Conservation (phyloP, 2,329 filamentous ascomycete genomes). For the Talaromyces marneffei region DNA sequence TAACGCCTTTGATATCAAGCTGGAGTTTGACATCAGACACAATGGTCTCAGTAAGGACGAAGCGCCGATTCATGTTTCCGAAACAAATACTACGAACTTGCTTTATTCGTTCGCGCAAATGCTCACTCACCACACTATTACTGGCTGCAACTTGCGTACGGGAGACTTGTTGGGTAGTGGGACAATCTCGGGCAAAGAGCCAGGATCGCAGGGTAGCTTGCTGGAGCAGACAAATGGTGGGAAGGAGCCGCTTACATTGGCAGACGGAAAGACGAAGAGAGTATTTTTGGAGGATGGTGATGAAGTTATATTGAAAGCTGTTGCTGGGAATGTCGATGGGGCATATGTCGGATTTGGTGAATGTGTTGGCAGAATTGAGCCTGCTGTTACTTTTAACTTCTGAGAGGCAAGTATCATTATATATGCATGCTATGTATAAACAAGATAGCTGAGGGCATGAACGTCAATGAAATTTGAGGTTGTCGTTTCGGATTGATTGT, state of each 20-base stretch:
- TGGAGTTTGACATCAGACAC: conserved; percentile 55
- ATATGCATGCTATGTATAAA: background rate
- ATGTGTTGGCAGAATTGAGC: conserved; percentile 58
- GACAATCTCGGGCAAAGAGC: conserved; percentile 63
- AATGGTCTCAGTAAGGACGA: conserved; percentile 36
- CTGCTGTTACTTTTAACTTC: conserved; percentile 29
- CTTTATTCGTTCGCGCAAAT: conserved; percentile 82
- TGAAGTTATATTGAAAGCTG: conserved; percentile 59
- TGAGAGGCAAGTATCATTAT: background rate
- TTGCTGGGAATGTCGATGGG: conserved; percentile 56
- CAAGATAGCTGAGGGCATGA: background rate
- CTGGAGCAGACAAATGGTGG: conserved; percentile 68
- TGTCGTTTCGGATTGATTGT: background rate
- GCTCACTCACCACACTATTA: conserved; percentile 71
- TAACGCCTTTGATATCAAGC: conserved; percentile 62
- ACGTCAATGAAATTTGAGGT: background rate
- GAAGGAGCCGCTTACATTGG: conserved; percentile 57
- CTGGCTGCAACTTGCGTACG: conserved; percentile 66
- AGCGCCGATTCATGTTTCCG: conserved; percentile 51
- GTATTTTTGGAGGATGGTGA: conserved; percentile 72
- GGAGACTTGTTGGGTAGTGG: conserved; percentile 74
- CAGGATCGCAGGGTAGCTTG: conserved; percentile 60
- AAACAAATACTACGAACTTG: conserved; percentile 59
- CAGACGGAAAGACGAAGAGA: conserved; percentile 57
- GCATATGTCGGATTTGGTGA: conserved; percentile 72